A percentile compares a stretch with the other conserved stretches of the same genome.
Conservation (phyloP, 106 monocot species). For the Narthecium ossifragum region DNA sequence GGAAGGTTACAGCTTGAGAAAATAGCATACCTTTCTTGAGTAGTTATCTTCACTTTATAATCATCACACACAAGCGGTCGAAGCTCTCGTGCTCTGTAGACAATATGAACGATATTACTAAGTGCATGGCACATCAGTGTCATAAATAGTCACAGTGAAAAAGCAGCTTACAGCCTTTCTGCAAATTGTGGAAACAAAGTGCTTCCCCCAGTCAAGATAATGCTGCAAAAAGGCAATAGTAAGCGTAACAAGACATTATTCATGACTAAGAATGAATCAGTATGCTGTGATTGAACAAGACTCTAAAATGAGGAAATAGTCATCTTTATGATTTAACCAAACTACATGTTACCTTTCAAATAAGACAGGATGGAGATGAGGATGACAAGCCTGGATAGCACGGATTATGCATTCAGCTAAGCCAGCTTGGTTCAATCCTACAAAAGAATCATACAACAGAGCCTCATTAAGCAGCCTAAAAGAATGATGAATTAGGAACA, state of each 20-base stretch:
- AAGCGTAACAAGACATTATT: conserved; percentile 1
- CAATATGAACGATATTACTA: conserved; percentile 1
- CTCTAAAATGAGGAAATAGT: neutral
- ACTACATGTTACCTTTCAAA: conserved; percentile 58
- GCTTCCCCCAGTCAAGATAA: conserved; percentile 93
- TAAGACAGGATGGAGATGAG: conserved; percentile 84
- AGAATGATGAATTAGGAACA: too few species aligned
- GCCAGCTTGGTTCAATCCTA: conserved; percentile 99
- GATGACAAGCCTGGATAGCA: conserved; percentile 78
- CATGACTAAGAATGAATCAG: neutral
- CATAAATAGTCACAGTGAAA: neutral
- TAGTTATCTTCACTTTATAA: conserved; percentile 72
- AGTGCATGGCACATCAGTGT: neutral
- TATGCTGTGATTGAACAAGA: neutral
- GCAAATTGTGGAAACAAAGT: conserved; percentile 82
- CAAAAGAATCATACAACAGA: neutral
- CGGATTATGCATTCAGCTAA: conserved; percentile 86
- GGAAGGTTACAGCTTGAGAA: neutral
- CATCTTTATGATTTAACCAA: neutral
- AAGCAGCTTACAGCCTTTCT: conserved; percentile 72
- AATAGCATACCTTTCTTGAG: conserved; percentile 60
- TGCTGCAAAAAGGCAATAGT: conserved; percentile 44
- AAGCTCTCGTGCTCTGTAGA: conserved; percentile 72
- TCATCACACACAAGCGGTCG: conserved; percentile 68
- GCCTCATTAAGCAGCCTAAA: neutral